Evolutionary conservation across 805 yeast genomes (phyloP).

Genomic region (Sugiyamaella qingdaonensis): DNA sequence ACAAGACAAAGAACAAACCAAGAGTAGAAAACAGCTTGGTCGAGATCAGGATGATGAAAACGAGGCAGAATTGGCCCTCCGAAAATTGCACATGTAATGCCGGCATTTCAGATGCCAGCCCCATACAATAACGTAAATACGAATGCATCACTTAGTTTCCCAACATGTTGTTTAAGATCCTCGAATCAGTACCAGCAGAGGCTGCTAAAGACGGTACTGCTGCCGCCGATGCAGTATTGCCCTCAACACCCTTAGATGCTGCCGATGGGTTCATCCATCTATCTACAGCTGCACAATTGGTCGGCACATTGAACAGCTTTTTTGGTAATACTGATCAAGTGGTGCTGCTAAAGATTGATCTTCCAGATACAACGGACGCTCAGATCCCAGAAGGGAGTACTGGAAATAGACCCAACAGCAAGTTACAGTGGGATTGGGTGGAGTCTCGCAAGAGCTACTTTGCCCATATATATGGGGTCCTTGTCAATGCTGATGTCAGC

Average conservation of each 20-base stretch:
- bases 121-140: neutral
- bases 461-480: conserved; percentile 28
- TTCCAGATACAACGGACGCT: conserved; percentile 18
- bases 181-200: conserved; percentile 21
- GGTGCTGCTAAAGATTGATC: conserved; percentile 21
- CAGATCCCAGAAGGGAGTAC: conserved; percentile 20
- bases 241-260: conserved; percentile 23
- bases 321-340: conserved; percentile 19
- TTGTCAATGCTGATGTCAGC: conserved; percentile 23
- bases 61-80: conserved; percentile 27
- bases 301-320: conserved; percentile 23
- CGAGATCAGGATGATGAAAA: conserved; percentile 19
- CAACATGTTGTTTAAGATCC: conserved; percentile 30
- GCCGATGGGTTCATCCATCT: conserved; percentile 30
- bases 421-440: conserved; percentile 27
- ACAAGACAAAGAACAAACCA: conserved; percentile 10
- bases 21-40: neutral
- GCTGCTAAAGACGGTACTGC: conserved; percentile 24
- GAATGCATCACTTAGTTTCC: neutral
- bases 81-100: neutral
- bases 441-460: conserved; percentile 21
- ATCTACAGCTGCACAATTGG: conserved; percentile 24
- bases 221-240: conserved; percentile 20
- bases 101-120: neutral
- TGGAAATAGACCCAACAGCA: conserved; percentile 23